phyloP scores from a whole-genome alignment of 2,329 filamentous ascomycete species.

The Calycina marina region DNA sequence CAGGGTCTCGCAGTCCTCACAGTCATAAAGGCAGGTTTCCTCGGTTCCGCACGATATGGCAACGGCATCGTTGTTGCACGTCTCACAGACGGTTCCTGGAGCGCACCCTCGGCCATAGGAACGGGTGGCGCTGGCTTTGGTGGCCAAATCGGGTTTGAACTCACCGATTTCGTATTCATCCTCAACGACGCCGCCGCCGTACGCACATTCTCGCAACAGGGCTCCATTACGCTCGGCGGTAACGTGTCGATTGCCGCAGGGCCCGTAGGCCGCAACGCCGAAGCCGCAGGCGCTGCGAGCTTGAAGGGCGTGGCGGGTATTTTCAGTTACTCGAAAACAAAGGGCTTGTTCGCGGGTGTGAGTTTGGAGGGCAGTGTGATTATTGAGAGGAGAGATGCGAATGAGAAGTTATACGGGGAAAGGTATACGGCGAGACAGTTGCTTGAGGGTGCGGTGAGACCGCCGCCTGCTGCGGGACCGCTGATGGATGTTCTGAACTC shows the following conservation, averaged over 20 bases:
- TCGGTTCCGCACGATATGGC: constrained; percentile 69
- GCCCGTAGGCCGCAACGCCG: constrained; percentile 84
- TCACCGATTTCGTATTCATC: constrained; percentile 96
- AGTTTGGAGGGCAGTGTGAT: constrained; percentile 86
- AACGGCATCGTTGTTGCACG: constrained; percentile 72
- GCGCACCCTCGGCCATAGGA: constrained; percentile 66
- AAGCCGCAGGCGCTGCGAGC: constrained; percentile 87
- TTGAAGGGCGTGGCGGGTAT: constrained; percentile 79
- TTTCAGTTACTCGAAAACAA: constrained; percentile 96
- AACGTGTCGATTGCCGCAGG: constrained; percentile 95
- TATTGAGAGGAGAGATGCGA: constrained; percentile 89
- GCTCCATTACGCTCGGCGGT: constrained; percentile 81
- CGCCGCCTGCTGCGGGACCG: constrained; percentile 70
- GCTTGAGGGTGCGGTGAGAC: constrained; percentile 60
- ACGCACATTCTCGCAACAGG: constrained; percentile 83
- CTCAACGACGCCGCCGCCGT: constrained; percentile 85
- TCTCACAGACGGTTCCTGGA: constrained; percentile 65
- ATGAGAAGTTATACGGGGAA: constrained; percentile 86
- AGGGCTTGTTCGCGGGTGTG: constrained; percentile 90
- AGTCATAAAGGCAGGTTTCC: constrained; percentile 75
- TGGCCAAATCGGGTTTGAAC: constrained; percentile 74
- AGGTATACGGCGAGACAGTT: constrained; percentile 71
- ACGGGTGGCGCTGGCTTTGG: constrained; percentile 72
- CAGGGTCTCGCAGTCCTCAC: constrained; percentile 73
- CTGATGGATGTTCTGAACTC: constrained; percentile 78